phyloP scores from a whole-genome alignment of 345 rosid genomes.

The Rhodomyrtus tomentosa region DNA sequence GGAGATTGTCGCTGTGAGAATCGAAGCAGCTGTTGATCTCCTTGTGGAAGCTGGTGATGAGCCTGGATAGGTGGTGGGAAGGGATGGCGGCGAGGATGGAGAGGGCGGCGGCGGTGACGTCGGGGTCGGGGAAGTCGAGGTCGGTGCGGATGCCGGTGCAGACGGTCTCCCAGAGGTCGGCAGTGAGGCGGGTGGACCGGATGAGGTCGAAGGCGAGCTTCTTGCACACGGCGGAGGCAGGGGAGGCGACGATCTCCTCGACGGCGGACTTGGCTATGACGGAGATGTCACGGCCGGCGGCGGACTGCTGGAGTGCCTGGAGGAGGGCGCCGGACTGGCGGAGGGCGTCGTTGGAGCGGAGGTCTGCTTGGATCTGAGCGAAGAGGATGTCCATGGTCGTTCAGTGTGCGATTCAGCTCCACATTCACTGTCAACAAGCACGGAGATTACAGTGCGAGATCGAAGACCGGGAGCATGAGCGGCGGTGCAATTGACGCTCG shows the following conservation, averaged over 20 bases:
- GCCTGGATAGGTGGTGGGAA: constrained; percentile 63
- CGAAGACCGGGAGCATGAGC: background rate
- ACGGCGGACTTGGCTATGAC: constrained; percentile 86
- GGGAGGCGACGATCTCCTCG: constrained; percentile 87
- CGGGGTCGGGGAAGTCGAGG: constrained; percentile 93
- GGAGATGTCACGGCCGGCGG: constrained; percentile 89
- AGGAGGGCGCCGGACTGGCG: constrained; percentile 92
- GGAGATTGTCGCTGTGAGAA: constrained; percentile 58
- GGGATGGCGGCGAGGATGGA: constrained; percentile 90
- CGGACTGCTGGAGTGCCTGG: constrained; percentile 91
- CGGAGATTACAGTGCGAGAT: background rate
- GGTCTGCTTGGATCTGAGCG: constrained; percentile 99
- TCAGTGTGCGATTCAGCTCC: background rate
- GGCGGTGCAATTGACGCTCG: background rate
- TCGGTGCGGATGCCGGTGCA: constrained; percentile 68
- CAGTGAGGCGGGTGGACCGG: constrained; percentile 89
- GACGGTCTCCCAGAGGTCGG: constrained; percentile 93
- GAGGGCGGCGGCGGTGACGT: constrained; percentile 82
- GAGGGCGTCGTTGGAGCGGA: constrained; percentile 95
- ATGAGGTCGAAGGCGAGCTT: constrained; percentile 93
- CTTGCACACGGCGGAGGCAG: constrained; percentile 94
- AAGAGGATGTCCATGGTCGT: constrained; percentile 70
- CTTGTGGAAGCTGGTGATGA: constrained; percentile 57
- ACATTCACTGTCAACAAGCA: background rate
- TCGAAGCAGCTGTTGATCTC: constrained; percentile 80